Percentiles rank a stretch among this genome's conserved stretches.
Conservation (phyloP, 257 asterid species). For the Lavandula angustifolia region DNA sequence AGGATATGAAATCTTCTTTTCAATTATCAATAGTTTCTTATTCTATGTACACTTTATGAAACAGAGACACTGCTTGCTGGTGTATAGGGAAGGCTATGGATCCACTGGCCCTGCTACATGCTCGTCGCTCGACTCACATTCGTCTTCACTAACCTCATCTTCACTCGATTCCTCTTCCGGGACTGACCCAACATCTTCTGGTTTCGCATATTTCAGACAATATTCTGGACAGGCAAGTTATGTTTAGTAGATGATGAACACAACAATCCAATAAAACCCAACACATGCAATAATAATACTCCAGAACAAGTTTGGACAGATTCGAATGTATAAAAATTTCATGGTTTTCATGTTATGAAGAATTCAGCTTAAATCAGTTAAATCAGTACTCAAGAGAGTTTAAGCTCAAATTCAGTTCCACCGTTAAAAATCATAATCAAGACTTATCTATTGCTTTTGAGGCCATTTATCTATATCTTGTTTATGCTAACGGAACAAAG, state of each 20-base stretch:
- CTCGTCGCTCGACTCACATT: slow-evolving; percentile 62
- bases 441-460: neutral
- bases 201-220: slow-evolving; percentile 81
- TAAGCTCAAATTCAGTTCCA: neutral
- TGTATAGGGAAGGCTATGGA: slow-evolving; percentile 39
- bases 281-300: neutral
- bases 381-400: neutral
- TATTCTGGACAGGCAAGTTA: slow-evolving; percentile 51
- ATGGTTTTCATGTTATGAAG: neutral
- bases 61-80: too few relatives aligned
- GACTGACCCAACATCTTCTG: slow-evolving; percentile 69
- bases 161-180: slow-evolving; percentile 69
- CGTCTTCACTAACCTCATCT: slow-evolving; percentile 73
- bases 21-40: too few relatives aligned
- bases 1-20: too few relatives aligned
- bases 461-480: neutral
- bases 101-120: slow-evolving; percentile 56
- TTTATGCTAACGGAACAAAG: neutral
- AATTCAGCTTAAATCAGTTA: neutral
- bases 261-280: neutral
- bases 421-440: neutral
- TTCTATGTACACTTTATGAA: too few relatives aligned
- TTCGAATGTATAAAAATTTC: too few relatives aligned
- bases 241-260: neutral
- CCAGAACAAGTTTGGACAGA: too few relatives aligned